Evolutionary conservation across 495 filamentous ascomycete species (phyloP), one percentile per base, ranked within the genome.

Genomic region (Aspergillus conjunctus): DNA sequence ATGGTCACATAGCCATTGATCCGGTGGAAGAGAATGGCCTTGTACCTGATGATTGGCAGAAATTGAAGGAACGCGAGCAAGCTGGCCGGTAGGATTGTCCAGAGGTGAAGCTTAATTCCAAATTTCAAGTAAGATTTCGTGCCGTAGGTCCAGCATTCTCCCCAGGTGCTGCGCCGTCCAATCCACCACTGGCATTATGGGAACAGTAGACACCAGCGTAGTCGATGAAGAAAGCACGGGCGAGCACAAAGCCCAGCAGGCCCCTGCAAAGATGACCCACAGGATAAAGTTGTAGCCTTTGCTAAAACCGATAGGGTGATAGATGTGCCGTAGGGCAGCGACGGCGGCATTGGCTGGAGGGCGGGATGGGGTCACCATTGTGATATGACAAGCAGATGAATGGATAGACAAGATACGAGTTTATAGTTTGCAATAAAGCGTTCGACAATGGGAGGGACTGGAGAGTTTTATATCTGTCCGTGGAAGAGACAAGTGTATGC

Each of bases 1-100:
- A 53, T 53, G 30, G 37, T 53, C 12, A 53, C 37, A n/a, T 53
- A 53, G 26, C 51, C 51, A 18, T 53, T 53, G 9, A 53, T 53
- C 12, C 51, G 51, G 30, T 53, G 51, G 51, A 53, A 34, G 7
- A 53, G 12, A 8, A 53, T 53, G 32, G 20, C 21, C 4, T 53
- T 53, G 30, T 53, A 53, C 20, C 51, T 10, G 32, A 53, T 53
- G 11, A 34, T 34, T 4, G 51, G 51, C 10, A 53, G n/a, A 15
- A 53, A 53, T 15, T 53, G 51, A 18, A 53, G 30, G 31, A 53
- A 53, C 30, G 31, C 51, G 15, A 53, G 51, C 11, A 53, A 10
- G 5, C 30, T 31, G 2, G 30, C 51, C 11, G 51, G 30, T 32
- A 51, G 22, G 49, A 37, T 37, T 1, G 34, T 37, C 34, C 34